Evolutionary conservation across 768 basidiomycete species (phyloP).

Genomic region (Hygrophoropsis aurantiaca): DNA sequence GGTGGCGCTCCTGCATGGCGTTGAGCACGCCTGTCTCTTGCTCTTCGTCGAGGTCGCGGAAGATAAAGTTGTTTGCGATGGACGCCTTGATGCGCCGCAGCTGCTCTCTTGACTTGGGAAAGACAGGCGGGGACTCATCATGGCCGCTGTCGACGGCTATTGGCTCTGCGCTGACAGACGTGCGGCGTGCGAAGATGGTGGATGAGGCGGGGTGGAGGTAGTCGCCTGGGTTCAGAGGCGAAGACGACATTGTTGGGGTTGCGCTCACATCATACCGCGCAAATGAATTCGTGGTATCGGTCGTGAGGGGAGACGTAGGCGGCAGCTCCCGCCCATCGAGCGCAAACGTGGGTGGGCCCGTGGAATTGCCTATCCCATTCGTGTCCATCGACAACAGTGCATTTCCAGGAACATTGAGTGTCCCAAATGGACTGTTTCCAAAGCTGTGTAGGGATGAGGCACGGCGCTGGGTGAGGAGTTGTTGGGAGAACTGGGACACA

Average conservation of each 20-base stretch:
- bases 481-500: constrained; percentile 55
- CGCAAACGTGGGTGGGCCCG: constrained; percentile 55
- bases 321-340: constrained; percentile 59
- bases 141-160: constrained; percentile 75
- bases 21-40: constrained; percentile 90
- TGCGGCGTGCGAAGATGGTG: constrained; percentile 85
- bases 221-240: constrained; percentile 48
- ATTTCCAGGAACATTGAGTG: constrained; percentile 79
- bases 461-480: constrained; percentile 44
- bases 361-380: constrained; percentile 21
- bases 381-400: constrained; percentile 60
- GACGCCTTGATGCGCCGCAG: constrained; percentile 83
- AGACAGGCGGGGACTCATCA: constrained; percentile 71
- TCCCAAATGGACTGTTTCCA: constrained; percentile 72
- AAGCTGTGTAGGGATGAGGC: constrained; percentile 57
- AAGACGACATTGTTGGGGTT: constrained; percentile 45
- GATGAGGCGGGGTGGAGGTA: constrained; percentile 72
- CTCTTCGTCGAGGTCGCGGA: constrained; percentile 95
- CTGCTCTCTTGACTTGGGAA: constrained; percentile 80
- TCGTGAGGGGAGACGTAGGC: constrained; percentile 60
- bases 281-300: constrained; percentile 44
- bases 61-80: constrained; percentile 88
- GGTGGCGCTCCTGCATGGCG: constrained; percentile 89
- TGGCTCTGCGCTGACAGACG: constrained; percentile 95
- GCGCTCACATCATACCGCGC: constrained; percentile 47